Percentiles rank a stretch among this genome's conserved stretches.
Evolutionary conservation across 768 basidiomycete genomes (phyloP).

Genomic region (Mycena rebaudengoi): DNA sequence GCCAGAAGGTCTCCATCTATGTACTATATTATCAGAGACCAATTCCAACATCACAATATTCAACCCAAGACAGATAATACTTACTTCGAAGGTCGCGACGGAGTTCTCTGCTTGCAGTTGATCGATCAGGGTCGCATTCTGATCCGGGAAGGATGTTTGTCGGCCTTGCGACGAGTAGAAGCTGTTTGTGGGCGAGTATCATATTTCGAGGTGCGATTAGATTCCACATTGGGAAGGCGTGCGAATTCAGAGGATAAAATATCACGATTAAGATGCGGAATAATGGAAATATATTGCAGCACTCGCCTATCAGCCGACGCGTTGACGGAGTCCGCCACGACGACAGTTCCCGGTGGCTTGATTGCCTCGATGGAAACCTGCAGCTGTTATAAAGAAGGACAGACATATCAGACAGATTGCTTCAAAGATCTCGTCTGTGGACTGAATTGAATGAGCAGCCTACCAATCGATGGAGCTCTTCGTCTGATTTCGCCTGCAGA

Average conservation of each 20-base stretch:
- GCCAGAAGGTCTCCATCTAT: conserved; percentile 90
- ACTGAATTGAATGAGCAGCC: conserved; percentile 29
- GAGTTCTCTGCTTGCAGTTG: conserved; percentile 56
- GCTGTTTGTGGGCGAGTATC: conserved; percentile 47
- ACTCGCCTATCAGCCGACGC: conserved; percentile 84
- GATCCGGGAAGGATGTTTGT: conserved; percentile 81
- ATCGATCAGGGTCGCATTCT: conserved; percentile 71
- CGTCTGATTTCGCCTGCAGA: conserved; percentile 70
- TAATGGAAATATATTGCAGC: too few relatives aligned
- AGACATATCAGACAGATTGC: too few relatives aligned
- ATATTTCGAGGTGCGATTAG: too few relatives aligned
- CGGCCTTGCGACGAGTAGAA: conserved; percentile 91
- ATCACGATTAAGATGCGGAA: too few relatives aligned
- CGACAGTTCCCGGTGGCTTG: conserved; percentile 49
- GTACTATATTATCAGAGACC: too few relatives aligned
- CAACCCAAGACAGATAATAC: conserved; percentile 11
- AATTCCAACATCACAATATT: too few relatives aligned
- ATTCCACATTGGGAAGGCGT: neutral
- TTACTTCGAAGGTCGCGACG: conserved; percentile 79
- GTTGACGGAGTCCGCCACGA: conserved; percentile 63
- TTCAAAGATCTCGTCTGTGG: too few relatives aligned
- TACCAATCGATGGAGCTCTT: conserved; percentile 59
- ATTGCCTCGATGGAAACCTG: conserved; percentile 51
- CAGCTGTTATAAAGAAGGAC: conserved; percentile 51
- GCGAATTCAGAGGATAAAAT: too few relatives aligned